Percentiles rank a stretch among this genome's conserved stretches.
Evolutionary conservation across 2,329 filamentous ascomycete species (phyloP).

Genomic region (Epichloe sp.): DNA sequence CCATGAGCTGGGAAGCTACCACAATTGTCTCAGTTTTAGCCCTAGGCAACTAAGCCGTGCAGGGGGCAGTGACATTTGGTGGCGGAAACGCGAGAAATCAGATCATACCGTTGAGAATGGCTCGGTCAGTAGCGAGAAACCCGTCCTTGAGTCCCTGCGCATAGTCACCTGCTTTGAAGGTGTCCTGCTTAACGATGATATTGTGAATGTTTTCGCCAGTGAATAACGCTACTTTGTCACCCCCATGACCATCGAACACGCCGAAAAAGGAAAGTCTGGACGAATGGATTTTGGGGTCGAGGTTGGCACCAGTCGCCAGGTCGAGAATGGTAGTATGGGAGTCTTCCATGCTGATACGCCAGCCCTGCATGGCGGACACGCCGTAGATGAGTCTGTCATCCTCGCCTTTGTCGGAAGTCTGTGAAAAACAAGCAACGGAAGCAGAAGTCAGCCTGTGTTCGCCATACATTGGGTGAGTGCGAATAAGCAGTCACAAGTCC

Average conservation of each 20-base stretch:
- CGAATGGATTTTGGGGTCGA: constrained; percentile 49
- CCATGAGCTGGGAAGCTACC: not conserved
- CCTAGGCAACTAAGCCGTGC: not conserved
- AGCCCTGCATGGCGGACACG: constrained; percentile 98
- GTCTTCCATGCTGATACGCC: constrained; percentile 99
- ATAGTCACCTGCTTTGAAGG: constrained; percentile 81
- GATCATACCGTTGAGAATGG: constrained; percentile 76
- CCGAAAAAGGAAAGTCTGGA: constrained; percentile 88
- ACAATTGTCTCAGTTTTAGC: not conserved
- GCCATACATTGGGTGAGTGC: not conserved
- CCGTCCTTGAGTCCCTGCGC: constrained; percentile 95
- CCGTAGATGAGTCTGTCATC: constrained; percentile 90
- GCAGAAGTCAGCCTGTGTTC: constrained; percentile 13
- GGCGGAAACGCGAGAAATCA: not conserved
- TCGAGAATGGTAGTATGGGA: constrained; percentile 84
- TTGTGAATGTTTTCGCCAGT: constrained; percentile 85
- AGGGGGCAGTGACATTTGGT: not conserved
- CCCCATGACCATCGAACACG: constrained; percentile 95
- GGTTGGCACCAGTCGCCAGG: constrained; percentile 45
- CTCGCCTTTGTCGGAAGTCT: constrained; percentile 81
- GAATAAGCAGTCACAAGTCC: no score
- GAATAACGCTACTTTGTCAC: constrained; percentile 90
- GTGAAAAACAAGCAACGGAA: constrained; percentile 6
- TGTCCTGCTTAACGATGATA: constrained; percentile 88
- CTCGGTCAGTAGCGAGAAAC: constrained; percentile 89